Percentiles rank a stretch among this genome's conserved stretches.
Evolutionary conservation across 2,329 filamentous ascomycete genomes (phyloP).

Genomic region (Aspergillus tamarii): DNA sequence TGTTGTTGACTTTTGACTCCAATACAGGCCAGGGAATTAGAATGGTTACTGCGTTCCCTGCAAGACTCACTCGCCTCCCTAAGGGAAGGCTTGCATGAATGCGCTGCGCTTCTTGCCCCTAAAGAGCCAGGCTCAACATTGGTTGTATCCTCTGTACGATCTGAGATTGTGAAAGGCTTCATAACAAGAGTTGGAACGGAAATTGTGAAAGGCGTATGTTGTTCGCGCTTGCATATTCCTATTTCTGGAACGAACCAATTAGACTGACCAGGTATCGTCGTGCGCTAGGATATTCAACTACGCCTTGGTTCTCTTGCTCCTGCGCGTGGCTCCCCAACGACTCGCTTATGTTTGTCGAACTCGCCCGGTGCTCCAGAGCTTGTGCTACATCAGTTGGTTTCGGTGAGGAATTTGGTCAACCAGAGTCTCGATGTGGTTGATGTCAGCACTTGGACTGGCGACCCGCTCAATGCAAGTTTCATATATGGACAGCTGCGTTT

Average conservation of each 20-base stretch:
- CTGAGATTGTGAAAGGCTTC: constrained; percentile 88
- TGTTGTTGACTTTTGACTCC: background rate
- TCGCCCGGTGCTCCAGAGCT: constrained; percentile 60
- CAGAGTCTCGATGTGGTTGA: constrained; percentile 81
- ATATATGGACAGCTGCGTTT: constrained; percentile 62
- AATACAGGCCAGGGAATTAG: constrained; percentile 58
- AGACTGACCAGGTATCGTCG: constrained; percentile 2
- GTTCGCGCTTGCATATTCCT: background rate
- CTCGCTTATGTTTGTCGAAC: constrained; percentile 56
- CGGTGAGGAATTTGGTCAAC: constrained; percentile 76
- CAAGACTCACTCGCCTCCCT: constrained; percentile 64
- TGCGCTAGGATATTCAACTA: constrained; percentile 70
- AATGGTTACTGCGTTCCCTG: constrained; percentile 65
- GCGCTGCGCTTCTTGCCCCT: constrained; percentile 81
- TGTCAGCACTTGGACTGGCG: constrained; percentile 73
- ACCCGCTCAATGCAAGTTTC: constrained; percentile 61
- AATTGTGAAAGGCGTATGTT: constrained; percentile 82
- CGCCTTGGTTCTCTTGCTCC: constrained; percentile 62
- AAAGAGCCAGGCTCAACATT: constrained; percentile 85
- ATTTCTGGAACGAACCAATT: too few species aligned
- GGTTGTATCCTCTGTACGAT: constrained; percentile 82
- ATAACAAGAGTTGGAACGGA: constrained; percentile 88
- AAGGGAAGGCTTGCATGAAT: constrained; percentile 80
- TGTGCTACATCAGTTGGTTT: constrained; percentile 69
- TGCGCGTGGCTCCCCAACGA: constrained; percentile 54